A percentile compares a stretch with the other conserved stretches of the same genome.
phyloP scores from a whole-genome alignment of 805 yeast species.

The Zygosaccharomyces gambellarensis region DNA sequence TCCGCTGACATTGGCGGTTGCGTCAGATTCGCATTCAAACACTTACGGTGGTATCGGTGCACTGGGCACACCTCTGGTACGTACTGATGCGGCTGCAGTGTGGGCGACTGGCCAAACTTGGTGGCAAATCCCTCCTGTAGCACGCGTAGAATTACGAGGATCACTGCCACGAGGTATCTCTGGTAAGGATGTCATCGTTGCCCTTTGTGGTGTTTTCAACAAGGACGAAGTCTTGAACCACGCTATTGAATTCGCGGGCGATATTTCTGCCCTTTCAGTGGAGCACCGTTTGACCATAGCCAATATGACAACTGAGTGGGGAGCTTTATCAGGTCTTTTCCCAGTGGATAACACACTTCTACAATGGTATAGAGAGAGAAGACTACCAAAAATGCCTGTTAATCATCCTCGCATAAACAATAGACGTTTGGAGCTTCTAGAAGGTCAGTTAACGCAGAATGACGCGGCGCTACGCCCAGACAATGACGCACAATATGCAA shows the following conservation, averaged over 20 bases:
- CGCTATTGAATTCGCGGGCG: slow-evolving; percentile 91
- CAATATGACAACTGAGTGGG: slow-evolving; percentile 98
- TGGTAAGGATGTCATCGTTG: slow-evolving; percentile 96
- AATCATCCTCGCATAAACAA: slow-evolving; percentile 79
- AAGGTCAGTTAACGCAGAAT: not conserved
- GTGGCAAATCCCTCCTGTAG: slow-evolving; percentile 99
- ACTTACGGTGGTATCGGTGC: slow-evolving; percentile 97
- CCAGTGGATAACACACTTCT: slow-evolving; percentile 84
- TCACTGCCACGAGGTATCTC: slow-evolving; percentile 79
- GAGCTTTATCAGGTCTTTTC: slow-evolving; percentile 93
- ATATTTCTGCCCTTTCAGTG: slow-evolving; percentile 59
- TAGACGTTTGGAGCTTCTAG: slow-evolving; percentile 2
- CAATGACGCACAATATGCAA: slow-evolving; percentile 78
- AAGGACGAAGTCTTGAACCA: slow-evolving; percentile 89
- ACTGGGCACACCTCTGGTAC: slow-evolving; percentile 93
- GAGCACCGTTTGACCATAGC: slow-evolving; percentile 91
- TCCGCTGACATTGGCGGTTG: slow-evolving; percentile 89
- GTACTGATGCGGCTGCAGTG: slow-evolving; percentile 98
- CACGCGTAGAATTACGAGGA: slow-evolving; percentile 82
- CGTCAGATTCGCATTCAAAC: slow-evolving; percentile 96
- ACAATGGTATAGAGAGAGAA: slow-evolving; percentile 65
- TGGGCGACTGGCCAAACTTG: slow-evolving; percentile 99
- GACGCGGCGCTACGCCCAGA: slow-evolving; percentile 45
- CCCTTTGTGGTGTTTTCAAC: slow-evolving; percentile 89
- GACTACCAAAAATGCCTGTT: slow-evolving; percentile 48